Evolutionary conservation across 176 grass and related monocot genomes (phyloP).

Genomic region (Poa annua): DNA sequence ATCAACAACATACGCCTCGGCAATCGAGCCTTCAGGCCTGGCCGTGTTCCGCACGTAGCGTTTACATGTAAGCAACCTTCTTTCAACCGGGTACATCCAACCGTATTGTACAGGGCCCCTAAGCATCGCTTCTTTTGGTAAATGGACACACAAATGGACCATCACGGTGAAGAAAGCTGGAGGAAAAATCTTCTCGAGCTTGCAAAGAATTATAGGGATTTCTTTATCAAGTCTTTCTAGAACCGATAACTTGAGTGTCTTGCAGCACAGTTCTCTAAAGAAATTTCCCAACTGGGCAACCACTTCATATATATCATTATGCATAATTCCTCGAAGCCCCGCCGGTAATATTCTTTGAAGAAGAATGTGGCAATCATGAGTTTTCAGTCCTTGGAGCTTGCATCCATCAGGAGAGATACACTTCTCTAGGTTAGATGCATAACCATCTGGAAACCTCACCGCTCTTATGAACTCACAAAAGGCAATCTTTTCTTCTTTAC

Average conservation of each 20-base stretch:
- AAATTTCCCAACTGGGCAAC: not conserved
- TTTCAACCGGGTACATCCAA: not conserved
- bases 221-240: not conserved
- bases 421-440: not conserved
- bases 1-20: constrained; percentile 3
- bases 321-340: not conserved
- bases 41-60: not conserved
- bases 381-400: not conserved
- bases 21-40: not conserved
- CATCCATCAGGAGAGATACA: not conserved
- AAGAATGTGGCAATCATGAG: not conserved
- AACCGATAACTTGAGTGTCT: not conserved
- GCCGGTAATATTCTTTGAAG: not conserved
- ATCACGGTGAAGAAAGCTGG: not conserved
- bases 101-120: not conserved
- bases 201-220: constrained; percentile 26
- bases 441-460: not conserved
- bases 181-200: constrained; percentile 36
- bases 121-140: not conserved
- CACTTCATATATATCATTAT: too few relatives aligned
- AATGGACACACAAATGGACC: not conserved
- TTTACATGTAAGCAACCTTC: not conserved
- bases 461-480: not conserved
- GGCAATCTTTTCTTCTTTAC: not conserved
- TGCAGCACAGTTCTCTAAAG: not conserved